Percentiles rank a stretch among this genome's conserved stretches.
Conservation (phyloP, 768 basidiomycete genomes). For the Hortiboletus campestris region DNA sequence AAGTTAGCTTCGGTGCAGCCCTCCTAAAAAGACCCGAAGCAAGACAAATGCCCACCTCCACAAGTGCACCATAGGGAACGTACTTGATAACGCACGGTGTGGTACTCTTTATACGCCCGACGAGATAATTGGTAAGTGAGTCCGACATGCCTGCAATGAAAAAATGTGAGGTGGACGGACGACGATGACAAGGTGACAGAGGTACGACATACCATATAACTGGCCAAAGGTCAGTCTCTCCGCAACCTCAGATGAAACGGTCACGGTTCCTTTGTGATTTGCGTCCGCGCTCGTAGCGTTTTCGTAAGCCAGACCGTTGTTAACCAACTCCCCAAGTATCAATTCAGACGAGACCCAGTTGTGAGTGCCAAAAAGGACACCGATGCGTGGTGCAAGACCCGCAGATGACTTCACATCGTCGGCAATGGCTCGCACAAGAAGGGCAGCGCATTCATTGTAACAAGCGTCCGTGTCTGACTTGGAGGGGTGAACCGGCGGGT, state of each 20-base stretch:
- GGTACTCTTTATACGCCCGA: slow-evolving; percentile 45
- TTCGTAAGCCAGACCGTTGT: slow-evolving; percentile 45
- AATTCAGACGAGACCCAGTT: slow-evolving; percentile 68
- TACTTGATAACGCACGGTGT: slow-evolving; percentile 84
- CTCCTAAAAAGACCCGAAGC: background rate
- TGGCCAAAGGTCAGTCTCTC: slow-evolving; percentile 77
- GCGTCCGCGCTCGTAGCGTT: slow-evolving; percentile 9
- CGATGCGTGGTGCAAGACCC: slow-evolving; percentile 37
- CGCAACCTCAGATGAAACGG: slow-evolving; percentile 52
- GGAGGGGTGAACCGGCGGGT: slow-evolving; percentile 64
- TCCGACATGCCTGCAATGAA: slow-evolving; percentile 74
- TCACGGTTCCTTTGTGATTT: slow-evolving; percentile 31
- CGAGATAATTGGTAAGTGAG: slow-evolving; percentile 70
- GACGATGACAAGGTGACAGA: background rate
- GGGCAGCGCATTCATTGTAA: slow-evolving; percentile 60
- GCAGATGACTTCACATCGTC: slow-evolving; percentile 42
- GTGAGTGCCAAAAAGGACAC: slow-evolving; percentile 84
- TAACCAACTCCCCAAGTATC: slow-evolving; percentile 59
- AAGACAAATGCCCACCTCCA: slow-evolving; percentile 44
- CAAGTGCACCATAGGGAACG: slow-evolving; percentile 71
- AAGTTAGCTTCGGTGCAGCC: background rate
- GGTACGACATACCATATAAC: slow-evolving; percentile 62
- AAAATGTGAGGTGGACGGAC: background rate
- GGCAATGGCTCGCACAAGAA: slow-evolving; percentile 56
- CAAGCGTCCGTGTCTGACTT: slow-evolving; percentile 74